Evolutionary conservation across 1,284 basidiomycete genomes (phyloP).

Genomic region (Malassezia furfur): DNA sequence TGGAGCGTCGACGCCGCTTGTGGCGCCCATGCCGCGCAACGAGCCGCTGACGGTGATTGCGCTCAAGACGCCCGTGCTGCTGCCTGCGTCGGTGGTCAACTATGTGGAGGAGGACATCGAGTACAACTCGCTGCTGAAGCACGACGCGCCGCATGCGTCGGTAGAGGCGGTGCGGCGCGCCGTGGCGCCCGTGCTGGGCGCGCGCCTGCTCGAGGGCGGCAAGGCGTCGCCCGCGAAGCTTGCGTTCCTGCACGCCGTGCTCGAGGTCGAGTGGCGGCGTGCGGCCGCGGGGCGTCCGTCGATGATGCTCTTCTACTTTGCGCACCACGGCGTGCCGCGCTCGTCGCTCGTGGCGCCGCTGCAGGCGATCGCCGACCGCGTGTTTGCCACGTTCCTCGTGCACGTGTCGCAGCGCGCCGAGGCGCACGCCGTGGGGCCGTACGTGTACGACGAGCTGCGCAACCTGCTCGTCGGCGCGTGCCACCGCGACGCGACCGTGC

Average conservation of each 20-base stretch:
- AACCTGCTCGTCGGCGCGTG: slow-evolving; percentile 69
- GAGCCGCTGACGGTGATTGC: slow-evolving; percentile 64
- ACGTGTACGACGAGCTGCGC: slow-evolving; percentile 66
- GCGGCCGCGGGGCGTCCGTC: slow-evolving; percentile 70
- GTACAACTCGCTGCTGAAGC: slow-evolving; percentile 74
- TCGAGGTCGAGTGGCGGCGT: slow-evolving; percentile 80
- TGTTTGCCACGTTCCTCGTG: slow-evolving; percentile 48
- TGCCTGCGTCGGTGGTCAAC: slow-evolving; percentile 73
- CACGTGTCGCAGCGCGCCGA: slow-evolving; percentile 56
- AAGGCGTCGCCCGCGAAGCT: slow-evolving; percentile 71
- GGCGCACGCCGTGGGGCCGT: slow-evolving; percentile 67
- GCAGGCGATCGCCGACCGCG: slow-evolving; percentile 77
- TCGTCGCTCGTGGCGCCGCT: slow-evolving; percentile 62
- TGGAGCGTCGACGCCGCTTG: not conserved
- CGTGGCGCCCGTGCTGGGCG: slow-evolving; percentile 55
- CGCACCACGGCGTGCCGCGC: slow-evolving; percentile 73
- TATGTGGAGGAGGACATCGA: slow-evolving; percentile 80
- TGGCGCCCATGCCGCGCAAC: slow-evolving; percentile 45
- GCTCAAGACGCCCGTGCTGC: slow-evolving; percentile 72
- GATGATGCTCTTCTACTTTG: slow-evolving; percentile 76
- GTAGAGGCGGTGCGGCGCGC: slow-evolving; percentile 34
- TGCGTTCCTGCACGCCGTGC: slow-evolving; percentile 75
- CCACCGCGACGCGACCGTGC: slow-evolving; percentile 69
- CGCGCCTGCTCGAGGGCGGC: slow-evolving; percentile 61
- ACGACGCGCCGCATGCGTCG: slow-evolving; percentile 45